Base-by-base conservation (phyloP, 2,329 filamentous ascomycete species). In the Sporothrix humicola region DNA sequence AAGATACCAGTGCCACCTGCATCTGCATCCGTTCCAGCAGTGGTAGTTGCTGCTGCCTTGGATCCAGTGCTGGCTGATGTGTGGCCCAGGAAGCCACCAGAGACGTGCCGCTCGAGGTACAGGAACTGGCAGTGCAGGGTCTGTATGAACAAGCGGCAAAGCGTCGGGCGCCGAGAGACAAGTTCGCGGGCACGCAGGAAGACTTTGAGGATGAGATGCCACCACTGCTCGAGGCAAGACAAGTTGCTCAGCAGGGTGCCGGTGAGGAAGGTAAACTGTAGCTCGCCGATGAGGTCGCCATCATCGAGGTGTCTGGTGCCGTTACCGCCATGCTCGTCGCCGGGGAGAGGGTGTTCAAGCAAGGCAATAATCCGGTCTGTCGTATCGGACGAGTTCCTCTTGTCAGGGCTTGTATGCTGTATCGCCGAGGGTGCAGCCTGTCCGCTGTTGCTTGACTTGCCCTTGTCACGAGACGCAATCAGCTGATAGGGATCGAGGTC, bases 171-270 rank as follows among this genome's bases (percentile, higher is more conserved):
- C 3, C 79, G 77, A 26, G 81, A 74, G 0, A 83, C 80, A 1
- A 91, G 84, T 10, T 77, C 76, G 77, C 85, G 84, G 1, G 87
- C 85, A 37, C 85, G 84, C 65, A 91, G 83, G 12, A 89, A 77
- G 48, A 89, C 78, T 66, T 82, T 84, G 54, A 87, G 82, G 3
- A 86, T 79, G 75, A 89, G 83, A 77, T 89, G 84, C 82, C 85
- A 88, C 89, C 89, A 91, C 75, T 91, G 88, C 75, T 89, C 87
- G 59, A 90, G 82, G 76, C 89, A 91, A 9, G 87, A 83, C 58
- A 87, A 81, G 78, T 90, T 91, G 56, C 86, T 85, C 0, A 91
- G 84, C 72, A 88, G 84, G 78, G 87, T 84, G 52, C 88, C 89
- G 0, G 85, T 86, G 4, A 91, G 77, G 77, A 87, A 91, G 58